Evolutionary conservation across 2,329 filamentous ascomycete species (phyloP).

Genomic region (Neoarthrinium moseri): DNA sequence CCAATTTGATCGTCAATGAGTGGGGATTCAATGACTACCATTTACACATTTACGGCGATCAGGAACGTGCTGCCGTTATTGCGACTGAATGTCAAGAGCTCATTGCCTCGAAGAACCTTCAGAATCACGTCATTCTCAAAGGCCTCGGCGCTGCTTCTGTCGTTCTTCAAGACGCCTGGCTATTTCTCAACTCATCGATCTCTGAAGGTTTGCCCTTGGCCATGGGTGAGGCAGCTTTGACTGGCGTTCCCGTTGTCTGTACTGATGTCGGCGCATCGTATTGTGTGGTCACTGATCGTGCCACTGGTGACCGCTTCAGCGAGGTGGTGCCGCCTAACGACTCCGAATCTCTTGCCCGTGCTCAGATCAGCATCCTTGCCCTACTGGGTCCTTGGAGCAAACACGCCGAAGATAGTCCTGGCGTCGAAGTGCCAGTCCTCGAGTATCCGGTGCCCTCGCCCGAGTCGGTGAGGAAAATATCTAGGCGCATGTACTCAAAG

Average conservation of each 20-base stretch:
- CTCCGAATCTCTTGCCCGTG: constrained; percentile 1
- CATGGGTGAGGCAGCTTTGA: constrained; percentile 7
- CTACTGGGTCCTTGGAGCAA: constrained; percentile 1
- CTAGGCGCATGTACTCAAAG: constrained; percentile 5
- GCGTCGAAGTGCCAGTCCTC: background rate
- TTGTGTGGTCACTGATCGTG: constrained; percentile 3
- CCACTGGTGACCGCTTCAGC: constrained; percentile 4
- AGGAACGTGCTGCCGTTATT: constrained; percentile 5
- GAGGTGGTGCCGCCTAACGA: constrained; percentile 7
- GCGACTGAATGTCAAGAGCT: constrained; percentile 5
- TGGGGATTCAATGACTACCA: constrained; percentile 6
- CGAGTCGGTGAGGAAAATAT: background rate
- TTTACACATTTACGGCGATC: constrained; percentile 4
- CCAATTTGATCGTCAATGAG: constrained; percentile 4
- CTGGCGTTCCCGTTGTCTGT: constrained; percentile 6
- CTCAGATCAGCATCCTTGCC: constrained; percentile 1
- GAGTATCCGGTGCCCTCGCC: constrained; percentile 2
- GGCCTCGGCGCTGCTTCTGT: constrained; percentile 1
- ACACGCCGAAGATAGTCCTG: background rate
- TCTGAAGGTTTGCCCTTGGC: constrained; percentile 4
- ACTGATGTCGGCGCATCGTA: constrained; percentile 5
- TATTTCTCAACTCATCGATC: constrained; percentile 6
- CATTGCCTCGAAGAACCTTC: constrained; percentile 2
- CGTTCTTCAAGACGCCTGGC: constrained; percentile 6
- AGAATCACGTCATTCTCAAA: background rate